Evolutionary conservation across 1,284 basidiomycete species (phyloP), one percentile per base, ranked within the genome.

Genomic region (Cerioporus squamosus): DNA sequence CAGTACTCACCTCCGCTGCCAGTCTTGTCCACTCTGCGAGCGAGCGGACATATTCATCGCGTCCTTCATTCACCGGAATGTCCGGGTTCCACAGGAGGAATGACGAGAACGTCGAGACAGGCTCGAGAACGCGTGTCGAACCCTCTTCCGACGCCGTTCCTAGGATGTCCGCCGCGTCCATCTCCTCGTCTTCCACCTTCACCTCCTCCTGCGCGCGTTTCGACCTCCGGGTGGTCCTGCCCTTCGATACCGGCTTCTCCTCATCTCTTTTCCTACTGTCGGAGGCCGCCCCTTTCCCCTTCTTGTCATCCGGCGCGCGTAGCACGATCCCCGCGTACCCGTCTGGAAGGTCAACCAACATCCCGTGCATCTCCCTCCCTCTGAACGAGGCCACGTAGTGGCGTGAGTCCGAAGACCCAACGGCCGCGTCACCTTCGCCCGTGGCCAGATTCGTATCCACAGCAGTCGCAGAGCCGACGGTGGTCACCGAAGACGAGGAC

Each of bases 81-180:
- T 93, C 91, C 2, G 88, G 81, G 62, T 86, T 80, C 91, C 91
- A 93, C 14, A 93, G 68, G 22, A 81, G 79, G 64, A 93, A 83
- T 1, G 81, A 82, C 3, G 78, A 74, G 68, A 93, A 93, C 33
- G 75, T 79, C 0, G 80, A 79, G 2, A 72, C 72, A 2, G 86
- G 81, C 20, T 72, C 64, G 52, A 90, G 73, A 17, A 66, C 73
- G 50, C 76, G 78, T 20, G 69, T 67, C 5, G 70, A 64, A 18
- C 60, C 64, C 1, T 69, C 63, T 18, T 70, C 65, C 10, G 60
- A 65, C 14, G 50, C 63, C n/a, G 64, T 59, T 33, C 51, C 58
- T n/a, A 55, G 65, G 7, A 53, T 57, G 44, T 71, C 66, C n/a
- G 63, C 18, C 22, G 39, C 60, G 22, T 65, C 66, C 20, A 65